A percentile compares a stretch with the other conserved stretches of the same genome.
These are phyloP conservation scores for Paramecium octaurelia DNA, from an alignment of 73 alveolate species.

Conservation along the genomic window DNA sequence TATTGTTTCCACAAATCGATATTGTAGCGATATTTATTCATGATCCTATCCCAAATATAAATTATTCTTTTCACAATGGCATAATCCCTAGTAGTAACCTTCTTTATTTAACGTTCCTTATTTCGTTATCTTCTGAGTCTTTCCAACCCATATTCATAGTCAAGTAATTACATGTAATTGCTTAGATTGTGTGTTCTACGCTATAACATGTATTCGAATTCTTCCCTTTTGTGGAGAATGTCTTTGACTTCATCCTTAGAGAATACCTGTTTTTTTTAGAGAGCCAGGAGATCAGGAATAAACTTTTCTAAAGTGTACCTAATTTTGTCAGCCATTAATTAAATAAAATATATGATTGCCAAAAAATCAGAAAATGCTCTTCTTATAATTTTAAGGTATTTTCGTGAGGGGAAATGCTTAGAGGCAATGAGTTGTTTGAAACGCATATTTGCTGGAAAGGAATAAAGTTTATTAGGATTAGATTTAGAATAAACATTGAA, in stretches of 20 bases:
- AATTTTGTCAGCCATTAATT: slow-evolving; percentile 63
- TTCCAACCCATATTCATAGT: slow-evolving; percentile 60
- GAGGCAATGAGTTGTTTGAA: background rate
- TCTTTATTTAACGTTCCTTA: slow-evolving; percentile 46
- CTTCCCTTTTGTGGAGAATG: slow-evolving; percentile 46
- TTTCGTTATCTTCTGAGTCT: slow-evolving; percentile 49
- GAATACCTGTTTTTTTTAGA: slow-evolving; percentile 44
- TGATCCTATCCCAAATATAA: slow-evolving; percentile 59
- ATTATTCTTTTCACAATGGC: slow-evolving; percentile 57
- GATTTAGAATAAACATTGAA: background rate
- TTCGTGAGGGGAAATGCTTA: background rate
- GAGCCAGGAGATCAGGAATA: slow-evolving; percentile 53
- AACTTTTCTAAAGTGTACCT: slow-evolving; percentile 49
- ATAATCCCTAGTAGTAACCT: slow-evolving; percentile 33
- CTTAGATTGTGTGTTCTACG: slow-evolving; percentile 45
- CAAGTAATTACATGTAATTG: slow-evolving; percentile 51
- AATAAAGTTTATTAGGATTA: background rate
- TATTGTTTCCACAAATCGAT: slow-evolving; percentile 62
- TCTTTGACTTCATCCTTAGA: slow-evolving; percentile 45
- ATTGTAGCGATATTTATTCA: slow-evolving; percentile 52
- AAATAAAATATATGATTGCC: background rate
- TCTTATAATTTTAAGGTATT: background rate
- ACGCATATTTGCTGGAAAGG: background rate
- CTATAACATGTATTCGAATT: slow-evolving; percentile 42
- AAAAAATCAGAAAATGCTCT: background rate